Evolutionary conservation across 441 rosid species (phyloP).

Genomic region (Eruca vesicaria): DNA sequence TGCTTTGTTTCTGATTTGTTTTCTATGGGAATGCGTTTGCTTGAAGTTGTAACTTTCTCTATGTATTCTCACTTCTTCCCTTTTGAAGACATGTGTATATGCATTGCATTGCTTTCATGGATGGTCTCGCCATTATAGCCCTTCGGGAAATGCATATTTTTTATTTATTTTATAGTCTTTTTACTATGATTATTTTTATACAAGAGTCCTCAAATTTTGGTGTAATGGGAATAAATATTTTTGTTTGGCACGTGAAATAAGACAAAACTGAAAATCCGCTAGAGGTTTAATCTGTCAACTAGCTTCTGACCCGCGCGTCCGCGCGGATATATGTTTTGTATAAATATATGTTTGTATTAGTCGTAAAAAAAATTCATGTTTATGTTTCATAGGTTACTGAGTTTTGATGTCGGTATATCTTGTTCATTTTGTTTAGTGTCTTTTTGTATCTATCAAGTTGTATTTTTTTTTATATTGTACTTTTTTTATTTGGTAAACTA

Average conservation of each 20-base stretch:
- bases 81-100: conserved; percentile 31
- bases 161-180: not conserved
- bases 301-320: too few relatives aligned
- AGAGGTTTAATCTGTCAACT: conserved; percentile 4
- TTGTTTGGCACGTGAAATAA: not conserved
- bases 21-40: conserved; percentile 16
- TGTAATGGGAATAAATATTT: not conserved
- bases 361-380: too few relatives aligned
- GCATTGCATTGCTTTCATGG: conserved; percentile 9
- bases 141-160: not conserved
- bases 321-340: too few relatives aligned
- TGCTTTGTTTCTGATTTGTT: not conserved
- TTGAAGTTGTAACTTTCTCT: conserved; percentile 14
- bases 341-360: too few relatives aligned
- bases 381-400: too few relatives aligned
- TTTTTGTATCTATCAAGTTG: too few relatives aligned
- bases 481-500: too few relatives aligned
- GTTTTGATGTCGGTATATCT: too few relatives aligned
- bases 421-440: too few relatives aligned
- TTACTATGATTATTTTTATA: not conserved
- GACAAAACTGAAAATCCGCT: not conserved
- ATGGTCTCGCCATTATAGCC: conserved; percentile 12
- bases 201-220: conserved; percentile 7
- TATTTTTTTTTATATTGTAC: too few relatives aligned
- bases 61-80: not conserved